phyloP scores from a whole-genome alignment of 2,329 filamentous ascomycete species.

The Phoma sp. region DNA sequence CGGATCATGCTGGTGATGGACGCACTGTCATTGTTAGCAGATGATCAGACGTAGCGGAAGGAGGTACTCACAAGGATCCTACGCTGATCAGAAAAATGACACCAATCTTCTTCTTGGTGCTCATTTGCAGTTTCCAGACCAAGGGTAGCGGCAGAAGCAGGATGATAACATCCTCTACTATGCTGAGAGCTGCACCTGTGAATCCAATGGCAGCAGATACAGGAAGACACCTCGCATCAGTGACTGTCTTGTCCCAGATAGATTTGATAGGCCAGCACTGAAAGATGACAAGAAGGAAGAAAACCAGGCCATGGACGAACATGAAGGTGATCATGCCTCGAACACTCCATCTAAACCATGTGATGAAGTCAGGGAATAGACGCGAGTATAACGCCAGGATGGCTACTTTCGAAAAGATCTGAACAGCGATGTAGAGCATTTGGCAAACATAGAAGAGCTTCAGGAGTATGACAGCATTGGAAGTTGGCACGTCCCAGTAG shows the following conservation, averaged over 20 bases:
- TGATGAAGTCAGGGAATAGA: slow-evolving; percentile 15
- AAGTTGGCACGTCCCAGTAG: slow-evolving; percentile 19
- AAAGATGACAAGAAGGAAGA: slow-evolving; percentile 22
- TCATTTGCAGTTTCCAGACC: slow-evolving; percentile 26
- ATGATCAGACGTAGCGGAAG: not conserved
- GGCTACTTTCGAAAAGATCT: slow-evolving; percentile 23
- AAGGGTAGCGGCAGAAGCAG: slow-evolving; percentile 21
- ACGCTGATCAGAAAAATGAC: slow-evolving; percentile 21
- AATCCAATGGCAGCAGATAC: slow-evolving; percentile 18
- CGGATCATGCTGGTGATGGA: slow-evolving; percentile 24
- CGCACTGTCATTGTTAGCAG: slow-evolving; percentile 15
- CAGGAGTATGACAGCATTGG: slow-evolving; percentile 16
- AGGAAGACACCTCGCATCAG: slow-evolving; percentile 17
- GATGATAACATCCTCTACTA: slow-evolving; percentile 24
- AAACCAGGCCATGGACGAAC: slow-evolving; percentile 20
- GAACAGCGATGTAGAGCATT: slow-evolving; percentile 22
- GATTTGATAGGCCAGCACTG: slow-evolving; percentile 20
- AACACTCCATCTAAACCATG: slow-evolving; percentile 23
- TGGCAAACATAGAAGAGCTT: slow-evolving; percentile 25
- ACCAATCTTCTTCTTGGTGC: slow-evolving; percentile 17
- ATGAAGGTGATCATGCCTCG: slow-evolving; percentile 22
- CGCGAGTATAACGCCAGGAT: slow-evolving; percentile 21
- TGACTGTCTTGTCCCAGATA: slow-evolving; percentile 25
- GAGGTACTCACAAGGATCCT: slow-evolving; percentile 19
- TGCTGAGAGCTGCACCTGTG: slow-evolving; percentile 19